Conservation (phyloP, 768 basidiomycete species). For the Tricholoma terreum region DNA sequence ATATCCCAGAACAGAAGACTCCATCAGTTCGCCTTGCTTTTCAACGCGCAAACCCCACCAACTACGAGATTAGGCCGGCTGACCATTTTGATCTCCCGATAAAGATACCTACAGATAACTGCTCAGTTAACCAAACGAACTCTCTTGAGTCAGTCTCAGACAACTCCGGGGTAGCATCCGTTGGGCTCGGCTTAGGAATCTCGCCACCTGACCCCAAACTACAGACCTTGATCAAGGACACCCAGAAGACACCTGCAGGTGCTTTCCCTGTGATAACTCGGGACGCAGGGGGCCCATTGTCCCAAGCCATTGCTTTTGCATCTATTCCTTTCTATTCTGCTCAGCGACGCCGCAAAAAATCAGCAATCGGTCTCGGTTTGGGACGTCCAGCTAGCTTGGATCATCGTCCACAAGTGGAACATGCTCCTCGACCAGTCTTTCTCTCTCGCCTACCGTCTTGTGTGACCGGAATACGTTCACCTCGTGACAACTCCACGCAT, state of each 20-base stretch:
- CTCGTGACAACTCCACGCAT: neutral
- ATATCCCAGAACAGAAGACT: neutral
- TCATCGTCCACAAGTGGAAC: neutral
- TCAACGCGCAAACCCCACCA: no score
- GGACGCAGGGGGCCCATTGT: neutral
- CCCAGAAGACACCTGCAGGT: neutral
- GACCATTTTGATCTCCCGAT: neutral
- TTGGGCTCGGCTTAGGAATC: neutral
- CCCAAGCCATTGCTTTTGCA: neutral
- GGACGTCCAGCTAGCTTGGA: constrained; percentile 8
- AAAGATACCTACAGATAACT: neutral
- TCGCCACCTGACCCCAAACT: neutral
- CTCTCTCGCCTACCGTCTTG: neutral
- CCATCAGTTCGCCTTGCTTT: neutral
- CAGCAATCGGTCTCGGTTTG: constrained; percentile 11
- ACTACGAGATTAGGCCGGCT: no score
- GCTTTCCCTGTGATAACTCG: neutral
- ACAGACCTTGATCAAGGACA: neutral
- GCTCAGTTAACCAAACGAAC: neutral
- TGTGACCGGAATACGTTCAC: neutral
- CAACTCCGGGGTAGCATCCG: neutral
- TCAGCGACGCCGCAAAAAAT: constrained; percentile 1
- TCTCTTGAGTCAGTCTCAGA: neutral
- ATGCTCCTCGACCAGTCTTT: neutral
- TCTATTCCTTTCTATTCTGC: neutral